phyloP scores from a whole-genome alignment of 768 basidiomycete species.

The Pleurotus citrinopileatus region DNA sequence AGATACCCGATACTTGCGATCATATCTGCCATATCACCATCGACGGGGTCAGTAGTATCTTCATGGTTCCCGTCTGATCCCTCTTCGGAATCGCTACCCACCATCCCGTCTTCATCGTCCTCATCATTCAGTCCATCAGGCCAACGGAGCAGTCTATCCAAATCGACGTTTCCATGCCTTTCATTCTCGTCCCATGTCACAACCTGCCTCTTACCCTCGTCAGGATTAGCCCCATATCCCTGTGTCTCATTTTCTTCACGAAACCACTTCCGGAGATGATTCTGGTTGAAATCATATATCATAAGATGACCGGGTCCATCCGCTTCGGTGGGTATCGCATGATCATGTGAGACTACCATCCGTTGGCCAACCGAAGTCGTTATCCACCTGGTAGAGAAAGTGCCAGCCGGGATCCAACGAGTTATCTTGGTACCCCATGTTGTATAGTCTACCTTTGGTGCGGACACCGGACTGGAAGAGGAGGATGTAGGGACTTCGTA shows the following conservation, averaged over 20 bases:
- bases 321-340: neutral
- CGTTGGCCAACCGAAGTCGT: conserved; percentile 34
- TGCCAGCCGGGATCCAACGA: conserved; percentile 28
- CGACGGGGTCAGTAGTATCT: too few species aligned
- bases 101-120: too few species aligned
- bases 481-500: neutral
- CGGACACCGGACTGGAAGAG: neutral
- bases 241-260: neutral
- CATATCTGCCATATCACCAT: too few species aligned
- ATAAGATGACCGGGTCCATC: conserved; percentile 2
- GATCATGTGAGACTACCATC: conserved; percentile 20
- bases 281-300: conserved; percentile 27
- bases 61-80: too few species aligned
- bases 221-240: neutral
- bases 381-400: conserved; percentile 33
- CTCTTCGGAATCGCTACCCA: too few species aligned
- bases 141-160: too few species aligned
- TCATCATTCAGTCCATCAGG: too few species aligned
- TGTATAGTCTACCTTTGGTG: conserved; percentile 19
- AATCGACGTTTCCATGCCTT: too few species aligned
- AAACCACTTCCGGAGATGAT: conserved; percentile 15
- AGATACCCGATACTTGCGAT: too few species aligned
- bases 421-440: conserved; percentile 32
- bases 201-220: neutral
- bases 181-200: too few species aligned